Evolutionary conservation across 306 rosid genomes (phyloP).

Genomic region (Vigna unguiculata): DNA sequence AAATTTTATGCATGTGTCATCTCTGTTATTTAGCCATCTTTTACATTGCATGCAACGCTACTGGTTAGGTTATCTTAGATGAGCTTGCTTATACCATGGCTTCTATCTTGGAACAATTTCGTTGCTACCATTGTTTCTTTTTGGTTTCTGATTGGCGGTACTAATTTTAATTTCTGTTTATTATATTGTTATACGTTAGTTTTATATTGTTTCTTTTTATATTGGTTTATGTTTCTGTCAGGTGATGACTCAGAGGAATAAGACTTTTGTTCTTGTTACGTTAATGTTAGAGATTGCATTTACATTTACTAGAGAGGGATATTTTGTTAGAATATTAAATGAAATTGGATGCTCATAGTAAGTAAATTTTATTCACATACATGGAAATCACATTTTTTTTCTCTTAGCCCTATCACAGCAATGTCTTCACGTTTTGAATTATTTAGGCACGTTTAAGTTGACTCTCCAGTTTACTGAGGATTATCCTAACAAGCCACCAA

Average conservation of each 20-base stretch:
- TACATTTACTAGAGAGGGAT: not conserved
- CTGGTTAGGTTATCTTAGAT: not conserved
- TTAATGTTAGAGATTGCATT: not conserved
- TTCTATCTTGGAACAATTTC: too few species aligned
- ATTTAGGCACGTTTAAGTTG: conserved; percentile 86
- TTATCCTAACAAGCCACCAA: conserved; percentile 95
- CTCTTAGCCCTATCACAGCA: conserved; percentile 28
- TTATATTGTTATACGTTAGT: not conserved
- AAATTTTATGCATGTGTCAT: not conserved
- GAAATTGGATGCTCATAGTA: conserved; percentile 6
- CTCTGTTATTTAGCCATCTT: conserved; percentile 11
- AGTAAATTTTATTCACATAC: not conserved
- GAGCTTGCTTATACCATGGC: not conserved
- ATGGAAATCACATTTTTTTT: conserved; percentile 29
- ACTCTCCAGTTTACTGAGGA: conserved; percentile 88
- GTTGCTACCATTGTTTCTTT: not conserved
- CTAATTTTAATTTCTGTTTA: not conserved
- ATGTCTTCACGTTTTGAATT: conserved; percentile 45
- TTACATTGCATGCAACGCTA: conserved; percentile 18
- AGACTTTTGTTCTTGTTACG: not conserved
- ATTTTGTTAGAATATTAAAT: not conserved
- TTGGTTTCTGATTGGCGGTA: conserved; percentile 1
- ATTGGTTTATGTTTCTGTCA: not conserved
- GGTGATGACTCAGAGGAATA: not conserved
- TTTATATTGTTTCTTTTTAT: not conserved